These are phyloP conservation scores for Crithidia acanthocephali DNA, from an alignment of 208 protist species.

Conservation along the genomic window DNA sequence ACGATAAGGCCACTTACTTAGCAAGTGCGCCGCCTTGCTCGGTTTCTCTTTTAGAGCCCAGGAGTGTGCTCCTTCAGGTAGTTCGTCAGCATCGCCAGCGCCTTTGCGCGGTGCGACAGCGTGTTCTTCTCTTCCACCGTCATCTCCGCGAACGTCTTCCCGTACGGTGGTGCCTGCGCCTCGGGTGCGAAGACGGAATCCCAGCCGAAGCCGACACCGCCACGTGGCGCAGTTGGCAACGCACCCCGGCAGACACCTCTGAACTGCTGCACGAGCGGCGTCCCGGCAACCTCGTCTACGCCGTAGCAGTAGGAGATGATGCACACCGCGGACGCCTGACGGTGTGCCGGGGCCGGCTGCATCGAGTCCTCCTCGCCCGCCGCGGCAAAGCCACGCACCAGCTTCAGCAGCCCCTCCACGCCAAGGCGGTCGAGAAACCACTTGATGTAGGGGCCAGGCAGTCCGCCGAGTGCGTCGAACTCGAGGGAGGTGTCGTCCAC, in stretches of 20 bases:
- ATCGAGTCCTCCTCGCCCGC: slow-evolving; percentile 33
- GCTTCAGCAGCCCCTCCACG: slow-evolving; percentile 90
- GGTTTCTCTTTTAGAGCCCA: neutral
- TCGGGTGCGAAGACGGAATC: slow-evolving; percentile 97
- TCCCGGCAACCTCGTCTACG: slow-evolving; percentile 19
- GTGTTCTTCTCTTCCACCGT: slow-evolving; percentile 90
- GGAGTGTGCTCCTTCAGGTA: slow-evolving; percentile 26
- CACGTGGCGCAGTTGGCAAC: slow-evolving; percentile 73
- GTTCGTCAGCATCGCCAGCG: slow-evolving; percentile 54
- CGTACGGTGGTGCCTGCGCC: slow-evolving; percentile 31
- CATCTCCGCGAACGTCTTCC: slow-evolving; percentile 93
- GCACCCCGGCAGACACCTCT: slow-evolving; percentile 65
- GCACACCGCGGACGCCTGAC: slow-evolving; percentile 78
- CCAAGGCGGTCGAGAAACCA: slow-evolving; percentile 97
- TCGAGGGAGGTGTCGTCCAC: slow-evolving; percentile 98
- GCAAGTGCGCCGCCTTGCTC: neutral
- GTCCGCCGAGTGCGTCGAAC: slow-evolving; percentile 95
- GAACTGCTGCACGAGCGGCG: slow-evolving; percentile 63
- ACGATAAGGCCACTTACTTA: no score
- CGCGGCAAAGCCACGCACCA: slow-evolving; percentile 88
- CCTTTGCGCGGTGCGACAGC: slow-evolving; percentile 95
- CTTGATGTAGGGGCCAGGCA: slow-evolving; percentile 99
- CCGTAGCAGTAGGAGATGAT: slow-evolving; percentile 61
- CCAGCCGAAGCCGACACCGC: slow-evolving; percentile 91
- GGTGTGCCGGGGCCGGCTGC: slow-evolving; percentile 19